Evolutionary conservation across 805 yeast species (phyloP).

Genomic region (Starmerella bombicola): DNA sequence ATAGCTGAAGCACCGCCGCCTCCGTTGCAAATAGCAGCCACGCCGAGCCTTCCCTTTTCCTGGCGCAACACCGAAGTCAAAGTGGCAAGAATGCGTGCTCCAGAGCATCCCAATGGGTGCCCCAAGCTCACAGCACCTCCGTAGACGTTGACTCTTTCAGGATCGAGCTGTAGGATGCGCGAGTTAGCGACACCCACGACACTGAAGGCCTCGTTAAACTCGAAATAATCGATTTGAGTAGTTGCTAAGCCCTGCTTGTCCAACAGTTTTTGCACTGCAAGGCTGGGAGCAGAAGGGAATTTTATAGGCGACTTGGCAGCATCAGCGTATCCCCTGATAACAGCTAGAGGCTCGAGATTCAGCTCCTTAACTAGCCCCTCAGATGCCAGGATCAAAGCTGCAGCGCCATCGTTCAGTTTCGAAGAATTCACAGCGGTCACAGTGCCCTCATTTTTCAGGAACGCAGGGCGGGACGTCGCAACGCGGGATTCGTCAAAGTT

Average conservation of each 20-base stretch:
- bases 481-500: constrained; percentile 68
- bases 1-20: constrained; percentile 98
- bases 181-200: constrained; percentile 90
- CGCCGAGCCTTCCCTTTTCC: constrained; percentile 81
- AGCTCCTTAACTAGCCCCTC: constrained; percentile 73
- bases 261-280: constrained; percentile 92
- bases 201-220: constrained; percentile 94
- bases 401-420: constrained; percentile 94
- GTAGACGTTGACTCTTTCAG: constrained; percentile 67
- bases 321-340: constrained; percentile 91
- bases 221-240: constrained; percentile 74
- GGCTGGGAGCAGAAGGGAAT: constrained; percentile 90
- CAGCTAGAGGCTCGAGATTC: constrained; percentile 77
- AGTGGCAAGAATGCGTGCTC: constrained; percentile 88
- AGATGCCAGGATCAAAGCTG: constrained; percentile 81
- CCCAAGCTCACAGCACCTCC: constrained; percentile 97
- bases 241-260: constrained; percentile 36
- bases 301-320: constrained; percentile 92
- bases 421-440: constrained; percentile 97
- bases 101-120: constrained; percentile 92
- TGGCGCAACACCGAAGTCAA: constrained; percentile 65
- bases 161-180: constrained; percentile 47
- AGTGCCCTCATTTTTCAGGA: constrained; percentile 90
- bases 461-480: constrained; percentile 78
- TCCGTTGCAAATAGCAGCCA: constrained; percentile 96